Percentiles rank a stretch among this genome's conserved stretches.
phyloP scores from a whole-genome alignment of 495 filamentous ascomycete genomes.

The Lasiosphaeria miniovina region DNA sequence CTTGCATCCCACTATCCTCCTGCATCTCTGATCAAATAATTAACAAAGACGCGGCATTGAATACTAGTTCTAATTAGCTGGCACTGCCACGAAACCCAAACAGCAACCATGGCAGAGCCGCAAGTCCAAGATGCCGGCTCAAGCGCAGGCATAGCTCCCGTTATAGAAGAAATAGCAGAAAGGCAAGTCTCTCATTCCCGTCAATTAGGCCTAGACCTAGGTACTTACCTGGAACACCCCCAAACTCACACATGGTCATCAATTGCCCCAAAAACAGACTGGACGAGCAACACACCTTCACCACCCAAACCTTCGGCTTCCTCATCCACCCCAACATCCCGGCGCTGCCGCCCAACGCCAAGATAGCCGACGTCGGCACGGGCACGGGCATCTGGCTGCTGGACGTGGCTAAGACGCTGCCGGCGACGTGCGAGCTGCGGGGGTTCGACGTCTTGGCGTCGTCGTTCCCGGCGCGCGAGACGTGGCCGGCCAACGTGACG shows the following conservation, averaged over 20 bases:
- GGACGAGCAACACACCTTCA: conserved; percentile 20
- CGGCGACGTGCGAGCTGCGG: conserved; percentile 27
- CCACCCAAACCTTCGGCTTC: conserved; percentile 17
- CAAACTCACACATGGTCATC: not conserved
- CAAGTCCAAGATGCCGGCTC: not conserved
- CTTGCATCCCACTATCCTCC: too few species aligned
- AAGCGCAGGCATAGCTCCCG: not conserved
- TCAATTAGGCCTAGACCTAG: not conserved
- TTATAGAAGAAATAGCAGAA: conserved; percentile 2
- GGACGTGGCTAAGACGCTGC: conserved; percentile 28
- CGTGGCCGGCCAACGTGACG: conserved; percentile 29
- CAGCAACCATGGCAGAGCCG: not conserved
- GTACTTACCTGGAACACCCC: too few species aligned
- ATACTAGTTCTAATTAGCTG: not conserved
- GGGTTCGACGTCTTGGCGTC: conserved; percentile 40
- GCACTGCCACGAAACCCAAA: not conserved
- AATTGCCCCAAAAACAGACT: conserved; percentile 8
- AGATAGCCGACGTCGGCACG: conserved; percentile 27
- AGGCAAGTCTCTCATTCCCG: not conserved
- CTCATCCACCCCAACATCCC: conserved; percentile 21
- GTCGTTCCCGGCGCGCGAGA: conserved; percentile 29
- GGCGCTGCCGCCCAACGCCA: not conserved
- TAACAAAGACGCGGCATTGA: too few species aligned
- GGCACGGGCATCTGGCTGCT: conserved; percentile 31
- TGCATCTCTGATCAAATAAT: too few species aligned